phyloP scores from a whole-genome alignment of 306 rosid species.

The Comarum palustre region DNA sequence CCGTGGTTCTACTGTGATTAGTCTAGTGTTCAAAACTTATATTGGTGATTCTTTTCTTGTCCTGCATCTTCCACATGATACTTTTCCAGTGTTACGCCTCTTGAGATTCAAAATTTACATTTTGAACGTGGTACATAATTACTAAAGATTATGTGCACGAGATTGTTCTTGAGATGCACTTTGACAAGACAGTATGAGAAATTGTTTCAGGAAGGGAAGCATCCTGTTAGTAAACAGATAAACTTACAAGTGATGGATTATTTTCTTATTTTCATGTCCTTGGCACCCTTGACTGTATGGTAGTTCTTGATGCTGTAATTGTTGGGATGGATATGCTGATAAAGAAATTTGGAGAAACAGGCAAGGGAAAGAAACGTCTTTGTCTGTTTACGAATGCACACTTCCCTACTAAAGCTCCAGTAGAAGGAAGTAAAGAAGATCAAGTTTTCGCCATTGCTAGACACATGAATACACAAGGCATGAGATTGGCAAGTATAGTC shows the following conservation, averaged over 20 bases:
- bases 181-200: constrained; percentile 5
- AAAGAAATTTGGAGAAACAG: constrained; percentile 68
- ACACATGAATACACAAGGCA: constrained; percentile 66
- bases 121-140: neutral
- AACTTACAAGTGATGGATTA: constrained; percentile 5
- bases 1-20: neutral
- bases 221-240: neutral
- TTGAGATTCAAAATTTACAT: constrained; percentile 3
- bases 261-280: constrained; percentile 12
- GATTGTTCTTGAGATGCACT: neutral
- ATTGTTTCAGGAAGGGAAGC: constrained; percentile 20
- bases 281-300: constrained; percentile 59
- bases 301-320: constrained; percentile 90
- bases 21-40: neutral
- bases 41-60: neutral
- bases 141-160: neutral
- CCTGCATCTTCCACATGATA: neutral
- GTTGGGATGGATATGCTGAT: constrained; percentile 93
- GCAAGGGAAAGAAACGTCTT: constrained; percentile 73
- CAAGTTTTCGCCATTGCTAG: constrained; percentile 71
- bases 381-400: constrained; percentile 78
- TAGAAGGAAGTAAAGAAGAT: constrained; percentile 76
- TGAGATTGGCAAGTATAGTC: constrained; percentile 80
- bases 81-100: neutral
- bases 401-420: constrained; percentile 63